A percentile compares a stretch with the other conserved stretches of the same genome.
These are phyloP conservation scores for Bombardia bombarda DNA, from an alignment of 495 filamentous ascomycete genomes.

Conservation along the genomic window DNA sequence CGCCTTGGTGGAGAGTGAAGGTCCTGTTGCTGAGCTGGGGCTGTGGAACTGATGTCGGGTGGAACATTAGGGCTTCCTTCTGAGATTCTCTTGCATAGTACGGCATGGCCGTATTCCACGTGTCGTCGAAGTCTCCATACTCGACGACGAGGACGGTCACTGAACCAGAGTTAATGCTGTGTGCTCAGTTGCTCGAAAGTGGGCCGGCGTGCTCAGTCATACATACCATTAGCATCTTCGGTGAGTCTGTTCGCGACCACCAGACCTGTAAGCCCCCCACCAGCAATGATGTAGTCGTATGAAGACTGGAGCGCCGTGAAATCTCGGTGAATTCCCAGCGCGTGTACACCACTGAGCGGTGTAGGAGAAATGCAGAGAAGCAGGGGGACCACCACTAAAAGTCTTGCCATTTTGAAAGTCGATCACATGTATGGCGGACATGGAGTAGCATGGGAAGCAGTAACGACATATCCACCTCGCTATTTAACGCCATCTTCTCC, in stretches of 20 bases:
- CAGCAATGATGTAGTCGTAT: constrained; percentile 45
- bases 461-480: too few species aligned
- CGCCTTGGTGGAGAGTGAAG: constrained; percentile 6
- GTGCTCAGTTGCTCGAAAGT: neutral
- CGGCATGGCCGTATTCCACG: constrained; percentile 10
- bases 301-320: neutral
- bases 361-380: too few species aligned
- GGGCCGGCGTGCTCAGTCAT: neutral
- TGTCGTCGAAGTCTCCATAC: constrained; percentile 27
- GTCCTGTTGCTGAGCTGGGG: constrained; percentile 9
- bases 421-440: too few species aligned
- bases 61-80: constrained; percentile 1
- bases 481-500: too few species aligned
- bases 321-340: neutral
- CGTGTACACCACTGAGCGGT: neutral
- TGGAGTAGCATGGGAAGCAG: too few species aligned
- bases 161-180: constrained; percentile 7
- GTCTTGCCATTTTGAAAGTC: too few species aligned
- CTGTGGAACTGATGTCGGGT: constrained; percentile 18
- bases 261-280: constrained; percentile 48
- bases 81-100: constrained; percentile 8
- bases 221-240: constrained; percentile 14
- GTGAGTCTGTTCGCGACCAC: constrained; percentile 33
- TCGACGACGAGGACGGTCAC: constrained; percentile 36
- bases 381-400: too few species aligned